Evolutionary conservation across 345 rosid genomes (phyloP).

Genomic region (Sisymbrium irio): DNA sequence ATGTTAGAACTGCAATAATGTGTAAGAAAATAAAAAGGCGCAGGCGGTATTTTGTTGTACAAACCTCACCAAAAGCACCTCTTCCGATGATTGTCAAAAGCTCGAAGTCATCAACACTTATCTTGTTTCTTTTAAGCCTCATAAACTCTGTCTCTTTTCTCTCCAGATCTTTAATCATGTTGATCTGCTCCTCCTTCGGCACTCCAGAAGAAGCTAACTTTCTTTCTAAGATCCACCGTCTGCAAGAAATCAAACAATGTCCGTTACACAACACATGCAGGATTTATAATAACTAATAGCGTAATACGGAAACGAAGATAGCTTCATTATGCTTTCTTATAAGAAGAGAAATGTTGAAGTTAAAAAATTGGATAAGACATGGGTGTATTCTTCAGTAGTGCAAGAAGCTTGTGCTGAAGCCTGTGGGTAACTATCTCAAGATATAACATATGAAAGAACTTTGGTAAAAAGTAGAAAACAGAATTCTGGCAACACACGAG

Average conservation of each 20-base stretch:
- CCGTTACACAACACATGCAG: neutral
- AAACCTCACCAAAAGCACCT: conserved; percentile 97
- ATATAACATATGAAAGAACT: too few species aligned
- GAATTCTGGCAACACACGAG: too few species aligned
- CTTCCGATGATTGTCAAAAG: conserved; percentile 75
- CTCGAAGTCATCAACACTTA: conserved; percentile 91
- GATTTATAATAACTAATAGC: neutral
- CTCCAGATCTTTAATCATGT: conserved; percentile 88
- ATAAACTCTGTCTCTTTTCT: conserved; percentile 93
- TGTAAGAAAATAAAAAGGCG: neutral
- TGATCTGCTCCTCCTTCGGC: conserved; percentile 83
- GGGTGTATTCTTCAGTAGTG: neutral
- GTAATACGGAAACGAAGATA: neutral
- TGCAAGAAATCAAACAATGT: conserved; percentile 40
- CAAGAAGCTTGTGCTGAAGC: neutral
- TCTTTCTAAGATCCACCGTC: conserved; percentile 94
- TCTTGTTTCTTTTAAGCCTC: conserved; percentile 91
- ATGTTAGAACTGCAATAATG: neutral
- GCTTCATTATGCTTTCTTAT: neutral
- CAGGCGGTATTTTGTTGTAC: conserved; percentile 18
- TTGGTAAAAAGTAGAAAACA: too few species aligned
- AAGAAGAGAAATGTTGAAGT: neutral
- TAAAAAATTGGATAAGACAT: neutral
- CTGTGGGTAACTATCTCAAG: neutral
- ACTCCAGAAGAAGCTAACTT: conserved; percentile 85